Base-by-base conservation (phyloP, 2,329 filamentous ascomycete genomes). In the Venturia carpophila region DNA sequence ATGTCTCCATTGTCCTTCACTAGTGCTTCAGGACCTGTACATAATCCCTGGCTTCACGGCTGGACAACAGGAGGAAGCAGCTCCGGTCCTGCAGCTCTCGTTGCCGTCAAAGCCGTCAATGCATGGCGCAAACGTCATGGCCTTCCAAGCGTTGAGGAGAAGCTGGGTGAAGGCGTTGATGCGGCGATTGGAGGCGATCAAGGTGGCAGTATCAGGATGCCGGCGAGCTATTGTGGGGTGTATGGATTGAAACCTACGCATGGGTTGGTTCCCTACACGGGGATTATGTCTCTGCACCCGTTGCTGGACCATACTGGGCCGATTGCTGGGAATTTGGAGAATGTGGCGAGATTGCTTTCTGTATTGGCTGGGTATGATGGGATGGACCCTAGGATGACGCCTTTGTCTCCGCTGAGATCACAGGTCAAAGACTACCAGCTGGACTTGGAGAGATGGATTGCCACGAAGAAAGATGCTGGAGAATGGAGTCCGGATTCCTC, bases 251-350 rank as follows among this genome's bases (percentile, higher is more conserved):
- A 78, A 65, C 75, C 76, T 3, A 78, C 77, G 0, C 74, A 73
- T 69, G 76, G 77, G 0, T 69, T 80, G 6, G 71, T 80, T 0
- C 79, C 79, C 1, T 80, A 80, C 66, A 80, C 78, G 0, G 79
- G 78, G 0, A 75, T 76, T 19, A 73, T 73, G 5, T 71, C 73
- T 5, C 71, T 79, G 66, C 69, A 74, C 21, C 74, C 78, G 0
- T 76, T 78, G 69, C 78, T 79, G 56, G 79, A 81, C 68, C 77
- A 80, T 67, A 68, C 76, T 6, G 79, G 79, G 0, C 79, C 79
- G 1, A 77, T 81, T 68, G 75, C 77, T 0, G 67, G 71, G 27
- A 76, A 66, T 1, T 67, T 80, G 1, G 73, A 78, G 34, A 79
- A 79, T 52, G 73, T 75, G 60, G 74, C 76, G n/a, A 60, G 71